Evolutionary conservation across 73 alveolate genomes (phyloP), one percentile per base, ranked within the genome.

Genomic region (Blepharisma japonicum): DNA sequence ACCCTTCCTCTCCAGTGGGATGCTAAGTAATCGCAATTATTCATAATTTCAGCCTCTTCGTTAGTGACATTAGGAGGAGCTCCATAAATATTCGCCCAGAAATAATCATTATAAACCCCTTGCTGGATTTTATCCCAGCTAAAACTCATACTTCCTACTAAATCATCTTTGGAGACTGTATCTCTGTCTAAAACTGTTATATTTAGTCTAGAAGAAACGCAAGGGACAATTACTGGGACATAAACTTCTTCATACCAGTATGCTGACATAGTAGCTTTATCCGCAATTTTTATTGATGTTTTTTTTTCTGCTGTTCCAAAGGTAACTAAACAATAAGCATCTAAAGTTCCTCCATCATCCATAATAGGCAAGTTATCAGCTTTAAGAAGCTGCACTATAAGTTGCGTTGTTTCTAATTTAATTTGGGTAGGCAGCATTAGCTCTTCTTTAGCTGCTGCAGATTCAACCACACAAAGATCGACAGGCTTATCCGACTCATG

Each of bases 1-100:
- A 51, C 21, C 3, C 66, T 11, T 14, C 66, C 66, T 51, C 66
- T 11, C 66, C 66, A 51, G 4, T 51, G n/a, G 21, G 66, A 51
- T 11, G 66, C 66, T 11, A 18, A 51, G n/a, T 51, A 1, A 14
- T 11, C 21, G 4, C 21, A 14, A 2, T 11, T 14, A 18, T 51
- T 51, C 66, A 51, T 51, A 14, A 18, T 51, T 51, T 14, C n/a
- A 1, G 66, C 66, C 66, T 14, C 21, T 11, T 51, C 66, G 66
- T 51, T 51, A 14, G 66, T 51, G n/a, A 51, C n/a, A 18, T 51
- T 51, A 18, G n/a, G 27, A 1, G n/a, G 66, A 18, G 66, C 66
- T 51, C 66, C 66, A 18, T 51, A 51, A 14, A 51, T 51, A 18
- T 51, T 51, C 4, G 66, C 66, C 66, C 66, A 51, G n/a, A 51